Base-by-base conservation (phyloP, 257 asterid species). In the Rhazya stricta region DNA sequence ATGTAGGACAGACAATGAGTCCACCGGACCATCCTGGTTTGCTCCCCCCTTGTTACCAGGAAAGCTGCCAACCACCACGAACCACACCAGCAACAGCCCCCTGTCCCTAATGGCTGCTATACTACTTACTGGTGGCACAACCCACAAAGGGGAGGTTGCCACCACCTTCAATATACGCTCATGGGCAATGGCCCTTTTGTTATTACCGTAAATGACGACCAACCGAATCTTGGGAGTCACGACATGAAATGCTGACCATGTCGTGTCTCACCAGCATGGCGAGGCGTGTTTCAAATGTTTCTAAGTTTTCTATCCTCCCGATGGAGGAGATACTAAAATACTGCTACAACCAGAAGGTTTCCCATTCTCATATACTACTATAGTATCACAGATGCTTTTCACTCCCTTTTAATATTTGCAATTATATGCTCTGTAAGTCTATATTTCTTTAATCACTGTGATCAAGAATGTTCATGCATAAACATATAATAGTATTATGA, bases 31-130 rank as follows among this genome's bases (percentile, higher is more conserved):
- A 84, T 89, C 89, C 90, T 75, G 80, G 83, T 85, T 88, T 89
- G 91, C 86, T 81, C 80, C 91, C 80, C 91, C 91, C 94, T 78
- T 84, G 86, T 86, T 82, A 81, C 74, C 82, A 68, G 94, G 95
- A 83, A 72, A 42, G 81, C 84, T 45, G 67, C 85, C 79, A 34
- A 42, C 51, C 71, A 65, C 77, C 83, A 48, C 50, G n/a, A 19
- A 29, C 78, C 77, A 51, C 83, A 51, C 83, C 79, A 76, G 36
- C 71, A 45, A 19, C 41, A 30, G 0, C 77, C 74, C 39, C 10
- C 1, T 16, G 11, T 18, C 12, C n/a, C 32, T 45, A 25, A 9
- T 60, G 69, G 36, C 65, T 42, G 53, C 30, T 34, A n/a, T n/a
- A 12, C 58, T 45, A 72, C 79, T 62, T 56, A 62, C 53, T 79